Conservation (phyloP, 257 asterid species). For the Salvia rosmarinus region DNA sequence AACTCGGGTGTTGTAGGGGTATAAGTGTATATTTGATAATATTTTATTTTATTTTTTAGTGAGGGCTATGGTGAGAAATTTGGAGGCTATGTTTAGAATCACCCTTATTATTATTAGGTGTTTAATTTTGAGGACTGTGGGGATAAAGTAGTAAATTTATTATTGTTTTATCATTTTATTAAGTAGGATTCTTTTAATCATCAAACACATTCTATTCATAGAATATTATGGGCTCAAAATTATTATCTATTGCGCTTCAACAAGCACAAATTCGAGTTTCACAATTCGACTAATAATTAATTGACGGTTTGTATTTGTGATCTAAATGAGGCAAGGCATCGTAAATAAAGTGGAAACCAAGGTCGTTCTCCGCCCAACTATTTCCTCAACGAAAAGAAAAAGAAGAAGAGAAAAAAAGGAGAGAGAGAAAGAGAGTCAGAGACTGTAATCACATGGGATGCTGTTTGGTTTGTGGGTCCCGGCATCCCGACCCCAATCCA, state of each 20-base stretch:
- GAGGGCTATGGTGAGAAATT: too few relatives aligned
- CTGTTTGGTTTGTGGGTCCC: constrained; percentile 63
- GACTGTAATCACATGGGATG: constrained; percentile 75
- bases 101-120: too few relatives aligned
- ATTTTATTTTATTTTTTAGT: too few relatives aligned
- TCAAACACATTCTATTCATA: too few relatives aligned
- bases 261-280: background rate
- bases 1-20: too few relatives aligned
- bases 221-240: background rate
- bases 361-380: constrained; percentile 5
- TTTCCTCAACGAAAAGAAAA: constrained; percentile 19
- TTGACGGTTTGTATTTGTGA: background rate
- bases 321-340: background rate
- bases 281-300: background rate
- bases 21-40: too few relatives aligned
- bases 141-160: too few relatives aligned
- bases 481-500: constrained; percentile 38
- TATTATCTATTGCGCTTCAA: background rate
- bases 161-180: too few relatives aligned
- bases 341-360: constrained; percentile 19
- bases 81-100: too few relatives aligned
- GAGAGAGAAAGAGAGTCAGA: constrained; percentile 22
- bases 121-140: too few relatives aligned
- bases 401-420: constrained; percentile 5
- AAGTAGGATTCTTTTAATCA: too few relatives aligned